Conservation (phyloP, 1,284 basidiomycete genomes). For the Ganoderma multipileum region DNA sequence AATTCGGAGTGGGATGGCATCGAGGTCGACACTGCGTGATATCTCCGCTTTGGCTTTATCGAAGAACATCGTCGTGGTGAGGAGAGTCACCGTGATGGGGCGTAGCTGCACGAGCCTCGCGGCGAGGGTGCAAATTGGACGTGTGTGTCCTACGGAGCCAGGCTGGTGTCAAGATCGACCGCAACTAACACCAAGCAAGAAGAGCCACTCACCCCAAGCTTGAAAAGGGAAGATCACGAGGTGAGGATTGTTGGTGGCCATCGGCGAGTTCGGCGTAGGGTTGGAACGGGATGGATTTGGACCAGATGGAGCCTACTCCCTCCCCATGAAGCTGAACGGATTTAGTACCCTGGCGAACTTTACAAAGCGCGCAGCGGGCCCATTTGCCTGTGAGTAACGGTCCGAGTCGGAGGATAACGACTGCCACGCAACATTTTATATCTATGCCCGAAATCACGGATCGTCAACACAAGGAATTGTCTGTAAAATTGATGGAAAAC, state of each 20-base stretch:
- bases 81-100: background rate
- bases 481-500: background rate
- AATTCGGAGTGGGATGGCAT: background rate
- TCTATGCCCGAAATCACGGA: background rate
- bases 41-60: background rate
- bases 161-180: background rate
- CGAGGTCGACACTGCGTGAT: background rate
- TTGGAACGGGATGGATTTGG: background rate
- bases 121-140: background rate
- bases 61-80: background rate
- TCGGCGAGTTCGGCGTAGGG: background rate
- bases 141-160: background rate
- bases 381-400: background rate
- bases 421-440: background rate
- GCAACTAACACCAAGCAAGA: background rate
- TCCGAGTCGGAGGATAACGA: background rate
- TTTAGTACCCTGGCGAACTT: background rate
- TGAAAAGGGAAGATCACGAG: background rate
- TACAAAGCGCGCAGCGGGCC: background rate
- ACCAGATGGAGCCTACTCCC: background rate
- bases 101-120: background rate
- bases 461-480: background rate
- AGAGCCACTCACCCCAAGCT: background rate
- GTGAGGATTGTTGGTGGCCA: background rate
- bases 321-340: background rate